Evolutionary conservation across 768 basidiomycete species (phyloP), one percentile per base, ranked within the genome.

Genomic region (Obba rivulosa): DNA sequence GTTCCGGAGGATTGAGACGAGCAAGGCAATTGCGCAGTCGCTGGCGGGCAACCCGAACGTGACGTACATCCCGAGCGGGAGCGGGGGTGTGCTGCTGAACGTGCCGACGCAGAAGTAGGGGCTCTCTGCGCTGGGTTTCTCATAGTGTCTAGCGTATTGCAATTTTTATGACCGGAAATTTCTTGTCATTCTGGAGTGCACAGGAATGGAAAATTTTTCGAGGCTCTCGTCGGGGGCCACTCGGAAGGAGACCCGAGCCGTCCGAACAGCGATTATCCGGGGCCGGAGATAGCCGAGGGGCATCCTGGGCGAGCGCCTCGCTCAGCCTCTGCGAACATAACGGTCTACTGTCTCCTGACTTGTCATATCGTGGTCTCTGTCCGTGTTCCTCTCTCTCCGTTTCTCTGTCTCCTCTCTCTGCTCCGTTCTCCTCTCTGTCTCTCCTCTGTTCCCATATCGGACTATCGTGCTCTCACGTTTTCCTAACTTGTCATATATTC

Each of bases 1-100:
- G 50, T 80, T 99, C 65, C 78, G 96, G 57, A 89, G 92, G 71
- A 99, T 99, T 60, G 96, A 99, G 71, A 93, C 96, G 45, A 89
- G 87, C 76, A 92, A 97, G 73, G 96, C 95, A 48, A 97, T 99
- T 63, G 96, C 86, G 46, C 80, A 84, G 61, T 92, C 90, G 54
- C 72, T 96, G 60, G 61, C 86, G 34, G 69, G 62, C 55, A 93
- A 87, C 60, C 77, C 79, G 51, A 93, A 94, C 65, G 90, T 96
- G 61, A 85, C 90, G 28, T 96, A 92, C 62, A 81, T 96, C 50
- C 92, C 92, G 41, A 84, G 83, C 57, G 75, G 85, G 11, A 81
- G 81, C 13, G 83, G 83, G 2, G 87, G 87, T 61, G 83, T 96
- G 49, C 69, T 96, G 56, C 67, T 95, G 64, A 91, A 88, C 67